phyloP scores from a whole-genome alignment of 768 basidiomycete genomes.

The Clathrus columnatus region DNA sequence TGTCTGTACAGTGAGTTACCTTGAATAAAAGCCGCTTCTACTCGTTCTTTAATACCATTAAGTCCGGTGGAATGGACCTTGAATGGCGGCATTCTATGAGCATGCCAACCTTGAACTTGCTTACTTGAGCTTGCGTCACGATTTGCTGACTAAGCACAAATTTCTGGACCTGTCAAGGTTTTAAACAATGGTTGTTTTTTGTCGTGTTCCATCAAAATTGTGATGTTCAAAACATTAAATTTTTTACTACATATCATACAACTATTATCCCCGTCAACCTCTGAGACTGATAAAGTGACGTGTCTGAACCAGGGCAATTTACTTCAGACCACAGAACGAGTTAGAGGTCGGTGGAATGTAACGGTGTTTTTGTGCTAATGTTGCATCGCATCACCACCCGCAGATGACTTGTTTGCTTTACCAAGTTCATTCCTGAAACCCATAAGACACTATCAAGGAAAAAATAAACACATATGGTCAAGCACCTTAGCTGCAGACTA shows the following conservation, averaged over 20 bases:
- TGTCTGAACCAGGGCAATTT: no score
- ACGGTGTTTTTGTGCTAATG: conserved; percentile 31
- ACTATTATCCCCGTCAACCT: no score
- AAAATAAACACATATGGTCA: neutral
- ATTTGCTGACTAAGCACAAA: no score
- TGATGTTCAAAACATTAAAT: neutral
- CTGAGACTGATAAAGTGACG: neutral
- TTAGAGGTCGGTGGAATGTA: no score
- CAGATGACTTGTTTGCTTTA: conserved; percentile 31
- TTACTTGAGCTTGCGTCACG: neutral
- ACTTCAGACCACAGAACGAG: no score
- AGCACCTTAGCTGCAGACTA: conserved; percentile 84
- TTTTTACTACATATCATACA: neutral
- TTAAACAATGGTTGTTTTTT: no score
- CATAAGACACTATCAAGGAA: neutral
- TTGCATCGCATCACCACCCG: conserved; percentile 37
- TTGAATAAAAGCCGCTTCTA: conserved; percentile 39
- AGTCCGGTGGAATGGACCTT: conserved; percentile 18
- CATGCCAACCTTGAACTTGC: neutral
- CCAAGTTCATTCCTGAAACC: conserved; percentile 51
- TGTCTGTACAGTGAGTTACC: conserved; percentile 20
- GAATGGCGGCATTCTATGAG: conserved; percentile 21
- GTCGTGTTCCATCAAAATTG: no score
- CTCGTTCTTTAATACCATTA: conserved; percentile 39
- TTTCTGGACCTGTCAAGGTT: no score